phyloP scores from a whole-genome alignment of 495 filamentous ascomycete genomes.

The Acidiella bohemica region DNA sequence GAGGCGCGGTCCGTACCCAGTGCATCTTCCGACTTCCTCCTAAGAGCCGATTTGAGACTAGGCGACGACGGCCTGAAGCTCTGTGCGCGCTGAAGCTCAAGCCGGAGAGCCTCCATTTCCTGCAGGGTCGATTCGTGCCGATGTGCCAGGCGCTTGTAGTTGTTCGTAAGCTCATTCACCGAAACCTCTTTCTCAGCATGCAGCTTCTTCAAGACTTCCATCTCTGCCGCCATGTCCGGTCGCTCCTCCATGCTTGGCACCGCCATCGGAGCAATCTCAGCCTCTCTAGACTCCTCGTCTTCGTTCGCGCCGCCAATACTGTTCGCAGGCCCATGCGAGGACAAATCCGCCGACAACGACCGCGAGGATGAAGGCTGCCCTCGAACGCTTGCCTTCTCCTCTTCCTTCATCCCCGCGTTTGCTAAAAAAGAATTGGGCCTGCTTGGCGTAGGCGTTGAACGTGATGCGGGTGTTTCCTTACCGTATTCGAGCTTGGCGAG shows the following conservation, averaged over 20 bases:
- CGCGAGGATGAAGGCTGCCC: constrained; percentile 77
- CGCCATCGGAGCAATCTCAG: background rate
- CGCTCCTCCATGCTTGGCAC: too few relatives aligned
- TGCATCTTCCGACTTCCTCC: constrained; percentile 83
- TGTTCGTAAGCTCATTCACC: constrained; percentile 55
- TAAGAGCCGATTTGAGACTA: constrained; percentile 51
- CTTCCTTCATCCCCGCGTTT: constrained; percentile 51
- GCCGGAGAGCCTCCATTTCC: constrained; percentile 78
- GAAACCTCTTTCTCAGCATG: constrained; percentile 65
- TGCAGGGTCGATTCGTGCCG: constrained; percentile 70
- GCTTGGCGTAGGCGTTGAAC: constrained; percentile 34
- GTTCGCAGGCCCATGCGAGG: constrained; percentile 81
- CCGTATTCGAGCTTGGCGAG: constrained; percentile 68
- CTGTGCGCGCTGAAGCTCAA: constrained; percentile 64
- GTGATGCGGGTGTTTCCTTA: constrained; percentile 8
- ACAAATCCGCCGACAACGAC: constrained; percentile 92
- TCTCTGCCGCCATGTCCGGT: constrained; percentile 38
- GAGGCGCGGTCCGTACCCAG: constrained; percentile 84
- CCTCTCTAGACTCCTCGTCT: background rate
- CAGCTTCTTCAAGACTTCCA: constrained; percentile 55
- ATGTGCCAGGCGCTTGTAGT: constrained; percentile 66
- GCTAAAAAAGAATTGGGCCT: constrained; percentile 89
- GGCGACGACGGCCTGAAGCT: constrained; percentile 43
- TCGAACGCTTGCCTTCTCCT: constrained; percentile 44
- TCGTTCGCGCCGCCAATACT: too few relatives aligned